Base-by-base conservation (phyloP, 2,329 filamentous ascomycete species). In the Trichophyton schoenleinii region DNA sequence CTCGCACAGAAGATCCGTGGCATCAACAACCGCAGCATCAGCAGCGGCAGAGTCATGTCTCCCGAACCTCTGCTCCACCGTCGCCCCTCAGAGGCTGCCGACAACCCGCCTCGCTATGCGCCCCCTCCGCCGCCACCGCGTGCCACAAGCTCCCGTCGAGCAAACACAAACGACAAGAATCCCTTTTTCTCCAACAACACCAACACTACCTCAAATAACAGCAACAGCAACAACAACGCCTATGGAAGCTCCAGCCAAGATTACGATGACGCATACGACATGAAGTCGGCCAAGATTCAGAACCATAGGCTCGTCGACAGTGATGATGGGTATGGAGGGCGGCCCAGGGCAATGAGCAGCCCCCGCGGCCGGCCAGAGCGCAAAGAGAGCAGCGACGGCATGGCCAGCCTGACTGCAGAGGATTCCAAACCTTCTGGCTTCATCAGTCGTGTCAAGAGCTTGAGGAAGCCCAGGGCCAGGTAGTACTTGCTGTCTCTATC, bases 1-100 rank as follows among this genome's bases (percentile, higher is more conserved):
- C 80, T 99, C 63, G 94, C 91, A 2, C 91, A 96, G 72, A 88
- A 91, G 61, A 87, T 99, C 71, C 87, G 91, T 46, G 87, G 89
- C 65, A 91, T 95, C 68, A 86, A 85, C 64, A 82, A 81, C n/a
- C 82, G 81, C 7, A 83, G 84, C 58, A 81, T 83, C 25, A 76
- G 78, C 25, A 78, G 83, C 28, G 82, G 83, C 46, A 81, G 87
- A 55, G 73, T 83, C 61, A 78, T 77, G 4, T 84, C 80, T 65
- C 80, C 83, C 0, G 84, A 86, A 18, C 76, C 72, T 28, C 53
- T 55, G 58, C 44, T 67, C 61, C 59, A 68, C 63, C 60, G 63
- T 61, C 25, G 63, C 58, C 9, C 20, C 20, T 52, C 48, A 31
- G 48, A 52, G 63, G 67, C 62, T 53, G 65, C 63, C 36, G 65